Evolutionary conservation across 768 basidiomycete genomes (phyloP).

Genomic region (Tricholoma sp.): DNA sequence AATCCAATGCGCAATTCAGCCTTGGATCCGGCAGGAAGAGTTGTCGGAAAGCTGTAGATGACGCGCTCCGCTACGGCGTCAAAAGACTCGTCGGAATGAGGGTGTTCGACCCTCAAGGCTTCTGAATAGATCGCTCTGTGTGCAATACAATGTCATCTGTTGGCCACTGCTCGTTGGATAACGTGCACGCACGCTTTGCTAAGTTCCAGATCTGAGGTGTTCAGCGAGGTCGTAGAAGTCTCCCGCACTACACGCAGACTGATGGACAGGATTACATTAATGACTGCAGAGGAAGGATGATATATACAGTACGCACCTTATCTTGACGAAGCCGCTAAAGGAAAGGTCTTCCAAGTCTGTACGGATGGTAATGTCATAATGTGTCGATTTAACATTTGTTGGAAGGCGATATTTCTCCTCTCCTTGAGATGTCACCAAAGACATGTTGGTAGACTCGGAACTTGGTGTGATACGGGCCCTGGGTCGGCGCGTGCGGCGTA

Average conservation of each 20-base stretch:
- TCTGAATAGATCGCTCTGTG: constrained; percentile 47
- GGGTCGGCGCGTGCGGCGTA: not conserved
- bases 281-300: not conserved
- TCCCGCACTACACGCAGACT: constrained; percentile 62
- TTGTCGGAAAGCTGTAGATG: constrained; percentile 50
- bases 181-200: constrained; percentile 38
- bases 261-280: constrained; percentile 1
- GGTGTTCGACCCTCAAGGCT: constrained; percentile 43
- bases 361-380: constrained; percentile 75
- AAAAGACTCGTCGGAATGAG: constrained; percentile 39
- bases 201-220: constrained; percentile 56
- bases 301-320: constrained; percentile 42
- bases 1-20: constrained; percentile 69
- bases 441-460: constrained; percentile 21
- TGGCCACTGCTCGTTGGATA: not conserved
- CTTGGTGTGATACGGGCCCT: constrained; percentile 12
- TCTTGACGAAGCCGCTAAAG: constrained; percentile 74
- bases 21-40: constrained; percentile 62
- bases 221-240: constrained; percentile 60
- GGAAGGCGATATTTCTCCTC: constrained; percentile 56
- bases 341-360: constrained; percentile 76
- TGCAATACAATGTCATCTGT: not conserved
- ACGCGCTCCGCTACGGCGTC: constrained; percentile 64
- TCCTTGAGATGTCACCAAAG: constrained; percentile 16
- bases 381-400: constrained; percentile 57